Base-by-base conservation (phyloP, 345 rosid species). In the Viola odorata region DNA sequence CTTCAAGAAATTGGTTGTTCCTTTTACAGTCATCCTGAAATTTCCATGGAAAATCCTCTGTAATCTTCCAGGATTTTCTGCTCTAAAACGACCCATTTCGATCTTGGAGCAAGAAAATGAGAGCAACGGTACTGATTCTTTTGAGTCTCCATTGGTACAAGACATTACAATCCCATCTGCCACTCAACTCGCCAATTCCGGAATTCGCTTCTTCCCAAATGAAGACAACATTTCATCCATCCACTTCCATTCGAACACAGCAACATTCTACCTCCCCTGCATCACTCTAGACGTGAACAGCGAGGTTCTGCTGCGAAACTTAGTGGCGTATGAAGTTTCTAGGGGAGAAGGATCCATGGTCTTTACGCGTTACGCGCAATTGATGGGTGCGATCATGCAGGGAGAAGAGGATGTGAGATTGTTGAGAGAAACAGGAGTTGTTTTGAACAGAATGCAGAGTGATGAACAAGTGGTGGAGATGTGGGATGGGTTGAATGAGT, bases 401-500 rank as follows among this genome's bases (percentile, higher is more conserved):
- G 53, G 61, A 0, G 56, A 3, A 5, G 74, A 70, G 57, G 74
- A 70, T 47, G 69, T 63, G 41, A 15, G 47, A 56, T 11, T 70
- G 41, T 58, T 70, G 1, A 58, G 91, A 57, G 84, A 80, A 61
- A 67, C 64, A 65, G 91, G 94, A 37, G 78, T 86, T 40, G 64
- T 82, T 1, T 32, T 77, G 78, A 86, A 78, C 69, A 73, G 70
- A 11, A 49, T 89, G 63, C 86, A 82, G 78, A 84, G 81, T 45
- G 89, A 88, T 42, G 23, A 59, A 45, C 87, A 89, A 65, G 91
- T 66, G 38, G 91, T 89, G 0, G 67, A 76, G 32, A 37, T 89
- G 69, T 87, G 91, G 91, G 87, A 87, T 60, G 95, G 89, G 67
- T 82, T 87, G 95, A 89, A 75, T 53, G 82, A 73, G 62, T 86